Evolutionary conservation across 495 filamentous ascomycete species (phyloP), one percentile per base, ranked within the genome.

Genomic region (Schizothecium vesticola): DNA sequence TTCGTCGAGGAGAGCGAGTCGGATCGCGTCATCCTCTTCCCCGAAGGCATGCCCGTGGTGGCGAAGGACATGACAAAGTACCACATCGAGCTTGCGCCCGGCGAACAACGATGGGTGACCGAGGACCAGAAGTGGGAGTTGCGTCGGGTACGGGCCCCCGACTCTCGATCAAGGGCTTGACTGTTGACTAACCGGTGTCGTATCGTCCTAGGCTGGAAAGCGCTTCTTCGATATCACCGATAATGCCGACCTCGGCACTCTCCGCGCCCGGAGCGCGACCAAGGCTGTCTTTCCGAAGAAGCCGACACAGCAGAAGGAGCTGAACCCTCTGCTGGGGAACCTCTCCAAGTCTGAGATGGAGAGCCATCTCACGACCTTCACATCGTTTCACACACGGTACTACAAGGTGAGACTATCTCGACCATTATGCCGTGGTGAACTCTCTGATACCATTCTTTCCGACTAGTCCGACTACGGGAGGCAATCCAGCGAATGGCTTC

Each of bases 171-270:
- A 8, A 12, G 16, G 43, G 19, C 43, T 36, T 24, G 13, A 11
- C 29, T 43, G 57, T 61, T 62, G 22, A 63, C 57, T 68, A 57
- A 36, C 25, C n/a, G 57, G 24, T 59, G 19, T 51, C 19, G 16
- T 9, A 8, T 13, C 21, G 61, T 24, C 43, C 67, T 69, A 96
- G 94, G 82, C 91, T 71, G 92, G 93, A 61, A 81, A 88, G 58
- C 93, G 90, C 71, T 99, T 99, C 82, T 96, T 99, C 84, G 95
- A 99, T 79, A 91, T 99, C 72, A 97, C 95, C 65, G 86, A 91
- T 70, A 81, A 86, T 43, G 78, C 78, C 43, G 82, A 90, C 59
- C 83, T 91, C 59, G 89, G 86, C 51, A 62, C 77, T 7, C 69
- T 75, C 60, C 78, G 75, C 64, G 76, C 77, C 24, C 68, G 66